Percentiles rank a stretch among this genome's conserved stretches.
phyloP scores from a whole-genome alignment of 345 rosid genomes.

The Corchorus olitorius region DNA sequence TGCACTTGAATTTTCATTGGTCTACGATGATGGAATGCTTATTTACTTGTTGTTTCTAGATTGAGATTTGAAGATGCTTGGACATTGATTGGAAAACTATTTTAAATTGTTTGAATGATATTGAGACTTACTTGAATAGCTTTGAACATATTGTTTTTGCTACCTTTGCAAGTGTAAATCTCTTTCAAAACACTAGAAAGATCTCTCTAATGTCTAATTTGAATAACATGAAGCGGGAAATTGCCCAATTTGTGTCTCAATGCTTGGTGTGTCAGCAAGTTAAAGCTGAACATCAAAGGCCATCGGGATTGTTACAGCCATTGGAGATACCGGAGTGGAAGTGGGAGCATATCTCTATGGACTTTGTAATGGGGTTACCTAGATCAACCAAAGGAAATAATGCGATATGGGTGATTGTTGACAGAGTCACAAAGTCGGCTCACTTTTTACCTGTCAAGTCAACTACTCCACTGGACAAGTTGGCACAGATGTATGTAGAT shows the following conservation, averaged over 20 bases:
- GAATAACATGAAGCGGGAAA: not conserved
- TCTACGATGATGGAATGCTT: no score
- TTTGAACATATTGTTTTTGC: no score
- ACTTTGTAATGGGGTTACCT: not conserved
- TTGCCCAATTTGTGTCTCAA: not conserved
- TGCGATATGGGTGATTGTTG: slow-evolving; percentile 16
- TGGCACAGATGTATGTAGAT: not conserved
- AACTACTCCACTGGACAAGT: not conserved
- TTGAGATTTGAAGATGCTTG: no score
- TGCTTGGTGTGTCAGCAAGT: not conserved
- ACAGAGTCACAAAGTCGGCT: slow-evolving; percentile 2
- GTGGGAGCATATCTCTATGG: slow-evolving; percentile 6
- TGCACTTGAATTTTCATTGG: no score
- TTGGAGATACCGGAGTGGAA: not conserved
- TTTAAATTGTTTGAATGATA: no score
- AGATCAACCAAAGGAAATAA: not conserved
- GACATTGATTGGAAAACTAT: no score
- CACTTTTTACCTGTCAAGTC: slow-evolving; percentile 5
- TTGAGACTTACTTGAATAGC: no score
- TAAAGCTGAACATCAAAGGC: not conserved
- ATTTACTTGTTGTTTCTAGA: no score
- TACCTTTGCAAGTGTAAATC: no score
- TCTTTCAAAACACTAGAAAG: no score
- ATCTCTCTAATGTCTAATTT: no score
- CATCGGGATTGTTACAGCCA: not conserved